Evolutionary conservation across 371 early-diverging fungal species (phyloP).

Genomic region (Saksenaea oblongispora): DNA sequence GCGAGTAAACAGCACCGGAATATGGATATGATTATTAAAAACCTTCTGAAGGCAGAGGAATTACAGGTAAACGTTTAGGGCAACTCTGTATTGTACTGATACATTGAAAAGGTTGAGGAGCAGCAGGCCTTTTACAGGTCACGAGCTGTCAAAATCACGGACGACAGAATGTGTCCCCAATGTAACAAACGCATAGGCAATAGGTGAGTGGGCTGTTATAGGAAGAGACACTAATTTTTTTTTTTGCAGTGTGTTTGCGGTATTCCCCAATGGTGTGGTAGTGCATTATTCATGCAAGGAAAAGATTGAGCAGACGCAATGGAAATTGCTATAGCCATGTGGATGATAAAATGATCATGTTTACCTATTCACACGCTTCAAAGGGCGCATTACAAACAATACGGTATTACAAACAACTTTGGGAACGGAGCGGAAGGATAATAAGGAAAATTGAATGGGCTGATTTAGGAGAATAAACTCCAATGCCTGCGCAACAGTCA

Average conservation of each 20-base stretch:
- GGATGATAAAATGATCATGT: background rate
- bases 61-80: conserved; percentile 54
- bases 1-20: conserved; percentile 65
- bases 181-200: conserved; percentile 83
- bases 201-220: conserved; percentile 41
- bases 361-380: background rate
- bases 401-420: background rate
- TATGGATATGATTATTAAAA: conserved; percentile 70
- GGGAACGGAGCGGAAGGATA: background rate
- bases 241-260: conserved; percentile 67
- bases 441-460: background rate
- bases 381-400: background rate
- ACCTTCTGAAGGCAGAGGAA: conserved; percentile 69
- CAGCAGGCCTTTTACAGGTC: conserved; percentile 66
- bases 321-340: conserved; percentile 34
- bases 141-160: conserved; percentile 70
- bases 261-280: conserved; percentile 72
- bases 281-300: conserved; percentile 82
- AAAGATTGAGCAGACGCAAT: conserved; percentile 54
- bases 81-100: background rate
- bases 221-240: background rate
- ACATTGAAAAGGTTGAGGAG: conserved; percentile 60
- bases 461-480: background rate
- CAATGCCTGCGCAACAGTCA: background rate
- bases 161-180: conserved; percentile 79